Evolutionary conservation across 164 flowering plant species (phyloP).

Genomic region (Sextonia rubra): DNA sequence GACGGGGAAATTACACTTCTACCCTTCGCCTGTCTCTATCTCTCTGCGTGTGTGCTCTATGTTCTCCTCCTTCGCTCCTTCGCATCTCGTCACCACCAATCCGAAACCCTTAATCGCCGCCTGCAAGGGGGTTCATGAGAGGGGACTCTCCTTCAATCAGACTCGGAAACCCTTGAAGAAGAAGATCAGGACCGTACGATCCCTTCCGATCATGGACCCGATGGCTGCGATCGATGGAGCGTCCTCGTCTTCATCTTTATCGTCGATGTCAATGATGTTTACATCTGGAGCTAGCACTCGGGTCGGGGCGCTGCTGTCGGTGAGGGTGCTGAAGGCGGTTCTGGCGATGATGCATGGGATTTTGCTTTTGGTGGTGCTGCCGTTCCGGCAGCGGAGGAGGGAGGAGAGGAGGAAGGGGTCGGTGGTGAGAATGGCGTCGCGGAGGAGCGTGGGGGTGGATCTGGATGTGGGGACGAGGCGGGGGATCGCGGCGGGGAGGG

Average conservation of each 20-base stretch:
- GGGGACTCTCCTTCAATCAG: background rate
- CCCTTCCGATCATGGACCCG: constrained; percentile 8
- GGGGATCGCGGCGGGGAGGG: constrained; percentile 46
- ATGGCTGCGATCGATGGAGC: constrained; percentile 2
- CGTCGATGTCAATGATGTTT: constrained; percentile 31
- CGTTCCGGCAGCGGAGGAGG: constrained; percentile 34
- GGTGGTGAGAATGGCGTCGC: constrained; percentile 29
- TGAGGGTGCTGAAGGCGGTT: constrained; percentile 35
- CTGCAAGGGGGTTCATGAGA: background rate
- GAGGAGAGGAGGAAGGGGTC: constrained; percentile 15
- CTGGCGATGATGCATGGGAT: constrained; percentile 35
- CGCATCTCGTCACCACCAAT: too few relatives aligned
- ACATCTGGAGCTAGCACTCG: constrained; percentile 71
- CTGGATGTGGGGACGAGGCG: constrained; percentile 47
- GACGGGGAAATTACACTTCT: background rate
- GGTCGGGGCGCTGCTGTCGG: constrained; percentile 46
- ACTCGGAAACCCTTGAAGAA: background rate
- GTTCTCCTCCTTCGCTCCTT: background rate
- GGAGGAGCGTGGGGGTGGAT: constrained; percentile 21
- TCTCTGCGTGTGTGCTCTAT: background rate
- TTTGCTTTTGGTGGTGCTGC: constrained; percentile 34
- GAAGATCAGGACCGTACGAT: background rate
- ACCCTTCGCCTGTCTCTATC: background rate
- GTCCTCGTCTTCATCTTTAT: background rate
- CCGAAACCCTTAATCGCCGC: background rate